Percentiles rank a stretch among this genome's conserved stretches.
Evolutionary conservation across 345 rosid species (phyloP).

Genomic region (Euphorbia pulcherrima): DNA sequence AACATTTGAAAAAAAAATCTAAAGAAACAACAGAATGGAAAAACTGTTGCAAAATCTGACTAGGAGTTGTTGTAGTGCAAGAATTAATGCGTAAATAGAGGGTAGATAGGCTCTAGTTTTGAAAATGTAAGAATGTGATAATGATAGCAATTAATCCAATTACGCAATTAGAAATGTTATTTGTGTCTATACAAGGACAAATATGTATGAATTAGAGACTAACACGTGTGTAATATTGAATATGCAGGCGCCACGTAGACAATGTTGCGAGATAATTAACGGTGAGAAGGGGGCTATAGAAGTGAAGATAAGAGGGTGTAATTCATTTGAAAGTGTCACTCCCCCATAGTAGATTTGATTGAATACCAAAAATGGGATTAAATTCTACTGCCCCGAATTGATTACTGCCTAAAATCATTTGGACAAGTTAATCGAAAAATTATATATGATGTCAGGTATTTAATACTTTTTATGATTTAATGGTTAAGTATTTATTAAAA

Average conservation of each 20-base stretch:
- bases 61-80: not conserved
- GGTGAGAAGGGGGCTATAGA: constrained; percentile 27
- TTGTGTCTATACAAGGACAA: too few species aligned
- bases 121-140: not conserved
- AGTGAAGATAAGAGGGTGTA: constrained; percentile 59
- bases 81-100: constrained; percentile 24
- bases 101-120: not conserved
- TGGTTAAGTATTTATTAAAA: too few species aligned
- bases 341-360: constrained; percentile 29
- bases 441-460: too few species aligned
- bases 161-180: too few species aligned
- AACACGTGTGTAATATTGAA: constrained; percentile 7
- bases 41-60: not conserved
- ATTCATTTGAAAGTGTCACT: constrained; percentile 56
- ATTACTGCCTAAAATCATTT: too few species aligned
- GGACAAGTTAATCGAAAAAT: too few species aligned
- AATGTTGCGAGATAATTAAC: constrained; percentile 55
- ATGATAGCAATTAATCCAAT: too few species aligned
- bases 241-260: constrained; percentile 78
- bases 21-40: not conserved
- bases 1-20: too few species aligned
- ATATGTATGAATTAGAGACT: not conserved
- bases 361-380: too few species aligned
- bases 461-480: too few species aligned
- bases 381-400: too few species aligned